Evolutionary conservation across 1,284 basidiomycete species (phyloP).

Genomic region (Malassezia dermatis): DNA sequence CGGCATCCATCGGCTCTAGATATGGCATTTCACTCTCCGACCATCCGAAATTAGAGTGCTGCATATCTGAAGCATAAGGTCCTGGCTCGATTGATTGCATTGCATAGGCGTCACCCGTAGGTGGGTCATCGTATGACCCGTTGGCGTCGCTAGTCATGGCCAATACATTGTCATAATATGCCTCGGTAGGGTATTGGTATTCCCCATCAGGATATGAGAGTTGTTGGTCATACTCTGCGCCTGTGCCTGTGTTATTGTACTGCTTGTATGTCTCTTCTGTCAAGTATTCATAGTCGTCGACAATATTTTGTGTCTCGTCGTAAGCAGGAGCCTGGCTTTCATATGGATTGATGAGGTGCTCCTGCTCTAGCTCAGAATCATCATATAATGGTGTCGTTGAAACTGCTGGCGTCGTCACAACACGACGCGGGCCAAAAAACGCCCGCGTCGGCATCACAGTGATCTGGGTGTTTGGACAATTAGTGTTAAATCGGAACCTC

Average conservation of each 20-base stretch:
- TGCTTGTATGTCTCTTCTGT: not conserved
- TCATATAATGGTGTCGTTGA: not conserved
- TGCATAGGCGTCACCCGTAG: not conserved
- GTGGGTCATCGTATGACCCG: not conserved
- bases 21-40: slow-evolving; percentile 9
- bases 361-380: slow-evolving; percentile 1
- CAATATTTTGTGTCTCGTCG: not conserved
- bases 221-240: not conserved
- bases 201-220: not conserved
- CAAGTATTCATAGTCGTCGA: not conserved
- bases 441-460: not conserved
- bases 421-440: not conserved
- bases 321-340: not conserved
- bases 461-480: not conserved
- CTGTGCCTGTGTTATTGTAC: not conserved
- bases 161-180: not conserved
- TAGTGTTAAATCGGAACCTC: not conserved
- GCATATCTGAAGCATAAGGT: not conserved
- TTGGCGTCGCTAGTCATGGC: not conserved
- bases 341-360: slow-evolving; percentile 3
- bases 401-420: slow-evolving; percentile 2
- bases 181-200: not conserved
- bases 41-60: not conserved
- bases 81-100: not conserved
- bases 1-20: not conserved